phyloP scores from a whole-genome alignment of 179 eudicot genomes.

The Patellifolia procumbens region DNA sequence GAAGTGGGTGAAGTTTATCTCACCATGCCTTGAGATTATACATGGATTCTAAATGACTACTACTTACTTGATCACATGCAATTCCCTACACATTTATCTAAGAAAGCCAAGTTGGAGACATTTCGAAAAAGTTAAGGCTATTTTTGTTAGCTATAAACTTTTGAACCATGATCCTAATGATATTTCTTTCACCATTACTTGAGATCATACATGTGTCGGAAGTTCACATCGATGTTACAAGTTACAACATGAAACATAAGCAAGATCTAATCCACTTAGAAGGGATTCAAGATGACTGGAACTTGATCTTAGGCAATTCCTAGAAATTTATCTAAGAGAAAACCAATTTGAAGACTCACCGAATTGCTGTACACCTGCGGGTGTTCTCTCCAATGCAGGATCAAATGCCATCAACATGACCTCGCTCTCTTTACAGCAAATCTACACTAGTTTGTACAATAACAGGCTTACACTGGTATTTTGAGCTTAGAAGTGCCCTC shows the following conservation, averaged over 20 bases:
- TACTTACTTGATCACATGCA: conserved; percentile 9
- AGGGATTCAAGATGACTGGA: background rate
- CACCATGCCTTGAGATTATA: background rate
- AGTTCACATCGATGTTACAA: conserved; percentile 10
- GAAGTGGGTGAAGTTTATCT: background rate
- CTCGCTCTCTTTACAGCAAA: conserved; percentile 27
- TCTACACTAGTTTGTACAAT: conserved; percentile 38
- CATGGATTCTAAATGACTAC: background rate
- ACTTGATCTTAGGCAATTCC: conserved; percentile 11
- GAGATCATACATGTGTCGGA: background rate
- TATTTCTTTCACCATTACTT: background rate
- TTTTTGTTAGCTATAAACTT: too few species aligned
- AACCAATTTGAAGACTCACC: conserved; percentile 30
- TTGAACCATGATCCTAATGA: background rate
- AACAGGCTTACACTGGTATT: background rate
- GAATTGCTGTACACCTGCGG: conserved; percentile 36
- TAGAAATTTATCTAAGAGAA: conserved; percentile 7
- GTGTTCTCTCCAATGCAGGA: conserved; percentile 19
- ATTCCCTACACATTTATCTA: conserved; percentile 4
- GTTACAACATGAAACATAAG: conserved; percentile 15
- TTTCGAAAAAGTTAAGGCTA: too few species aligned
- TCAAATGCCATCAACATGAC: conserved; percentile 18
- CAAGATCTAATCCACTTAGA: conserved; percentile 13
- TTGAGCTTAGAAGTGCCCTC: background rate
- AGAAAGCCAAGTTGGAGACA: conserved; percentile 20